phyloP scores from a whole-genome alignment of 345 rosid genomes.

The Salix viminalis region DNA sequence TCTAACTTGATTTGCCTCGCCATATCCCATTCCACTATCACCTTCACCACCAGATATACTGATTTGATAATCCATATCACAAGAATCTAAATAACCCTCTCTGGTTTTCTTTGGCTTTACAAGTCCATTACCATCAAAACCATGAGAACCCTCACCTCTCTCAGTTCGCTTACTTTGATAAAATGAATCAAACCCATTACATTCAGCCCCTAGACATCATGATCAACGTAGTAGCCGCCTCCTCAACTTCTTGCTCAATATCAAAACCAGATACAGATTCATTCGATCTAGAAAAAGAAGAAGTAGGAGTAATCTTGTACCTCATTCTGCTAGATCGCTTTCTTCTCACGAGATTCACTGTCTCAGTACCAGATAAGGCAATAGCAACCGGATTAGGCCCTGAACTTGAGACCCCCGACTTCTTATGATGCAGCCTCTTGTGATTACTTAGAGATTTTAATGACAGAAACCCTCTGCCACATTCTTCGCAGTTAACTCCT shows the following conservation, averaged over 20 bases:
- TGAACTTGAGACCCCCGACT: slow-evolving; percentile 9
- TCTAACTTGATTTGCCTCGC: slow-evolving; percentile 10
- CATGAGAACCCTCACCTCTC: slow-evolving; percentile 4
- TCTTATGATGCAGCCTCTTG: slow-evolving; percentile 25
- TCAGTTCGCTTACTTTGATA: not conserved
- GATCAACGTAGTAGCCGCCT: slow-evolving; percentile 52
- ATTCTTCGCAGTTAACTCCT: slow-evolving; percentile 36
- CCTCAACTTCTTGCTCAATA: slow-evolving; percentile 39
- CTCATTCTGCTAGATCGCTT: slow-evolving; percentile 51
- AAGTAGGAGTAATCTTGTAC: slow-evolving; percentile 37
- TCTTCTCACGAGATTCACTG: slow-evolving; percentile 25
- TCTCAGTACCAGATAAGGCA: slow-evolving; percentile 17
- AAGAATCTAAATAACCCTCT: slow-evolving; percentile 13
- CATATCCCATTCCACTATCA: slow-evolving; percentile 11
- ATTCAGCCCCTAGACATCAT: slow-evolving; percentile 44
- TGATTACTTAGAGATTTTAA: slow-evolving; percentile 32
- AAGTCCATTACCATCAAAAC: slow-evolving; percentile 11
- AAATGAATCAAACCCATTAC: slow-evolving; percentile 19
- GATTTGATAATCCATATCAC: slow-evolving; percentile 17
- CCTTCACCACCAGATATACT: slow-evolving; percentile 13
- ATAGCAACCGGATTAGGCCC: slow-evolving; percentile 19
- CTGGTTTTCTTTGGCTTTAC: slow-evolving; percentile 20
- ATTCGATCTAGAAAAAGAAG: slow-evolving; percentile 41
- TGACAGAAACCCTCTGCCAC: slow-evolving; percentile 45
- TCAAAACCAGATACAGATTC: slow-evolving; percentile 34